phyloP scores from a whole-genome alignment of 306 rosid genomes.

The Albizia julibrissin region DNA sequence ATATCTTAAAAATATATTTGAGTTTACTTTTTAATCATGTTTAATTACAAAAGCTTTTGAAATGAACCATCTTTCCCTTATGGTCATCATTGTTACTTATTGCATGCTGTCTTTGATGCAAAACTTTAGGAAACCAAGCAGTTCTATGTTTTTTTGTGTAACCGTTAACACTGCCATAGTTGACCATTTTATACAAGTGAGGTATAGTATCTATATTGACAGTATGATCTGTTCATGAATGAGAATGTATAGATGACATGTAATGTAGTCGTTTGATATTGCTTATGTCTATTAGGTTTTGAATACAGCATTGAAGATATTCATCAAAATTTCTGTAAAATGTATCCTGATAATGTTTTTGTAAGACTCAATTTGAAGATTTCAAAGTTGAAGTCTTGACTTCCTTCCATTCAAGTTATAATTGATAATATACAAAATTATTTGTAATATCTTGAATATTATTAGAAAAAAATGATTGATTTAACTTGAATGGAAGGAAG shows the following conservation, averaged over 20 bases:
- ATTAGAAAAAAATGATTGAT: background rate
- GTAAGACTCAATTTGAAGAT: background rate
- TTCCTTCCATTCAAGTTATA: background rate
- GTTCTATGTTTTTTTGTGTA: slow-evolving; percentile 7
- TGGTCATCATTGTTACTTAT: slow-evolving; percentile 7
- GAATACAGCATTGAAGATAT: background rate
- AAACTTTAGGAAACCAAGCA: slow-evolving; percentile 16
- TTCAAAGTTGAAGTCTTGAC: background rate
- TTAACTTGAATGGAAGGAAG: background rate
- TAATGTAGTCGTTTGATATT: background rate
- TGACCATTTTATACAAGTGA: background rate
- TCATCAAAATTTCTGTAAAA: background rate
- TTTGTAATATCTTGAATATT: background rate
- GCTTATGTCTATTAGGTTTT: background rate
- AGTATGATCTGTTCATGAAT: no score
- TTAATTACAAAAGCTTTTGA: background rate
- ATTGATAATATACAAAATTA: background rate
- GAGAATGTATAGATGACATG: background rate
- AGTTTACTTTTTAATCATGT: background rate
- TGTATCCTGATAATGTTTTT: background rate
- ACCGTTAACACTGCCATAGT: background rate
- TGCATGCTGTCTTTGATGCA: background rate
- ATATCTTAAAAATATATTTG: slow-evolving; percentile 10
- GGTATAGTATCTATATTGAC: no score
- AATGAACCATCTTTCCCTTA: slow-evolving; percentile 3